Evolutionary conservation across 257 asterid genomes (phyloP), one percentile per base, ranked within the genome.

Genomic region (Rubia yunnanensis): DNA sequence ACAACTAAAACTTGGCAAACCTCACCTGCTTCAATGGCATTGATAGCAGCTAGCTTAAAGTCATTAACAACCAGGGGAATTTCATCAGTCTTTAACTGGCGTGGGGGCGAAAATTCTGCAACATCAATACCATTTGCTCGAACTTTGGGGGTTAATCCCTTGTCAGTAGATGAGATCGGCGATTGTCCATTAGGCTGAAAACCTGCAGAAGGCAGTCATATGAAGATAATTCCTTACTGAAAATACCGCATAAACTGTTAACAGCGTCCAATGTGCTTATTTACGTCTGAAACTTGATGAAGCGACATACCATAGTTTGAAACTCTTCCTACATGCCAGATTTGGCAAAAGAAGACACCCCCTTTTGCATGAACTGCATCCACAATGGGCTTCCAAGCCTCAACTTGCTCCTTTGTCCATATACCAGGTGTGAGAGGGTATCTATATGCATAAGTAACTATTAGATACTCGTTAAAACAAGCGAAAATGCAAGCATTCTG

Each of bases 11-110:
- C 41, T 18, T 56, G 13, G 27, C 44, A 54, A 64, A 5, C 6
- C 34, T 9, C 75, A 87, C 96, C 95, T 49, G 95, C 96, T 74
- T 87, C 88, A 3, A 83, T 71, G 61, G 95, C 96, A 76, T 89
- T 89, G 49, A 86, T 81, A 14, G 94, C 95, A 63, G 95, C 95
- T 63, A 77, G 67, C 76, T 84, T 83, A 73, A 87, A 89, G 76
- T 89, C 84, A 54, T 83, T 58, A 58, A 85, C 82, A 41, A 89
- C 76, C 62, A 57, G 80, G 57, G 87, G 92, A 54, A 87, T 82
- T 77, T 89, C 96, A 20, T 86, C 80, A 0, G 85, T 78, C 24
- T 68, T 70, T 17, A 89, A 71, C 23, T 88, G 82, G 7, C 84
- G 83, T 30, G 95, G 95, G 64, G 91, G 85, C 23, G 95, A 58